phyloP scores from a whole-genome alignment of 2,329 filamentous ascomycete genomes.

The Phialophora verrucosa region DNA sequence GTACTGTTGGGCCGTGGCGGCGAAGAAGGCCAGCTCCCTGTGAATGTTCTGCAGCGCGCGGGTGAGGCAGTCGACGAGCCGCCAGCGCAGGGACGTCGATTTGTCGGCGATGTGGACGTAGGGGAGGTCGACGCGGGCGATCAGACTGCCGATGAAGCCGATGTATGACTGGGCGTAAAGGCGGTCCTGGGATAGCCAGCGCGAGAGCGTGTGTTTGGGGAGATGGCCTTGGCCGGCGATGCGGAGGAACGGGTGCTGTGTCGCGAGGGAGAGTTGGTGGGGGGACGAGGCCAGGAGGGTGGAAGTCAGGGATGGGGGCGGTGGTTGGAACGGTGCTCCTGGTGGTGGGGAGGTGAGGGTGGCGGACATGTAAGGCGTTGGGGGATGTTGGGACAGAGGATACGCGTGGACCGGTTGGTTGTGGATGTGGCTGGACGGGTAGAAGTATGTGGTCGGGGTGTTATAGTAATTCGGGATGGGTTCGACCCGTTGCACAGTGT shows the following conservation, averaged over 20 bases:
- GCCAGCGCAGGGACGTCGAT: conserved; percentile 54
- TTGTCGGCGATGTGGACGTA: conserved; percentile 46
- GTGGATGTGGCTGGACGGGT: conserved; percentile 18
- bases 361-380: background rate
- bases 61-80: conserved; percentile 67
- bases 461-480: background rate
- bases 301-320: conserved; percentile 27
- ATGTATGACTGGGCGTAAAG: conserved; percentile 75
- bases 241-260: conserved; percentile 69
- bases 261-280: conserved; percentile 48
- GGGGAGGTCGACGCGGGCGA: conserved; percentile 66
- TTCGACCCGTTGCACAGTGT: background rate
- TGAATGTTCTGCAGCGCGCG: conserved; percentile 70
- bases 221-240: conserved; percentile 68
- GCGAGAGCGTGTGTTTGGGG: conserved; percentile 60
- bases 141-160: conserved; percentile 68
- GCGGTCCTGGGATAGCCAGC: conserved; percentile 74
- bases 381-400: conserved; percentile 6
- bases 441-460: conserved; percentile 10
- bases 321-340: background rate
- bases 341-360: conserved; percentile 11
- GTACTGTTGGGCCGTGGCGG: conserved; percentile 67
- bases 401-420: conserved; percentile 10
- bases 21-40: conserved; percentile 71
- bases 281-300: conserved; percentile 31